Base-by-base conservation (phyloP, 164 flowering plant species). In the Umbilicus rupestris region DNA sequence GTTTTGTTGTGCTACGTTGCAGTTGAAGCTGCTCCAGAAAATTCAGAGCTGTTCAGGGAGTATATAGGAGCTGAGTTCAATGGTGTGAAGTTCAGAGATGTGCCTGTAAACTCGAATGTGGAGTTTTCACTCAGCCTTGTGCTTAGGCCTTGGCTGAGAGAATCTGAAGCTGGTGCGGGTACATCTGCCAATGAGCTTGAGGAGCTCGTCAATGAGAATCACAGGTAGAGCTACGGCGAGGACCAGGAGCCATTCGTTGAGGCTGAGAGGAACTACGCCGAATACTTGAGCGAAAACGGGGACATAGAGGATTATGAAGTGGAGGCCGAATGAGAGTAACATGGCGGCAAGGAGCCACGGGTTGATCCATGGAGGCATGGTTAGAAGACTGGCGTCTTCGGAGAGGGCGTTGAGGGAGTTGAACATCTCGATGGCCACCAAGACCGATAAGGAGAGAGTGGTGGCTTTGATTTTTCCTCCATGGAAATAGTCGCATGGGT, bases 371-470 rank as follows among this genome's bases (percentile, higher is more conserved):
- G 96, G 96, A 7, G 93, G 96, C 96, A 89, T 89, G 9, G 76
- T 69, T 69, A 87, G 37, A 11, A 89, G 85, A 62, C 96, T 87
- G 3, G 79, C 79, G 58, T 89, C 93, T 75, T 89, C 96, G 0
- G 93, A 89, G 12, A 89, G 79, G 49, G 96, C 96, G 58, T 89
- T 89, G 7, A 89, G 82, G 5, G 96, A 87, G 73, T 89, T 89
- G 81, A 89, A 89, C 96, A 89, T 89, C 78, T 89, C 96, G 17
- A 87, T 89, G 41, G 93, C 89, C 19, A 89, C 96, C 83, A 89
- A 74, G 5, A 89, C 91, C 2, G 96, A 85, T 59, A 90, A 88
- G 24, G 96, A 90, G 62, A 90, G 88, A 2, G 96, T 89, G 68
- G 74, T 83, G 5, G 93, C 96, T 68, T 89, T 89, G 58, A 89